A percentile compares a stretch with the other conserved stretches of the same genome.
Evolutionary conservation across 345 rosid species (phyloP).

Genomic region (Eucalyptus cloeziana): DNA sequence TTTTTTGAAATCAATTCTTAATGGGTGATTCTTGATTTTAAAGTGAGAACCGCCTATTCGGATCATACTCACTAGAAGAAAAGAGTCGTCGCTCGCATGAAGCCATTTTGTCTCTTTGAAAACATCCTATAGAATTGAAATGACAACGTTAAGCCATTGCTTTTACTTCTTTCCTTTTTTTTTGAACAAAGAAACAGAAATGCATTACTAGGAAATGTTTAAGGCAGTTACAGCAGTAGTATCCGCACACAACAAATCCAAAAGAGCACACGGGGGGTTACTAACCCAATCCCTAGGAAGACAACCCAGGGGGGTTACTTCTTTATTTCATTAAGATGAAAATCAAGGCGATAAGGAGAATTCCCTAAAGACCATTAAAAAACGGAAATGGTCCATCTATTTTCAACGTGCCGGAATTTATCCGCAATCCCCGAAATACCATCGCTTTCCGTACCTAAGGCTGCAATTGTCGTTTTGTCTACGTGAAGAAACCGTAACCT

Average conservation of each 20-base stretch:
- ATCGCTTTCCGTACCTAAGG: neutral
- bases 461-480: neutral
- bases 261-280: too few relatives aligned
- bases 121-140: neutral
- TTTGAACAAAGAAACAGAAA: too few relatives aligned
- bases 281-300: too few relatives aligned
- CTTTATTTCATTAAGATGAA: neutral
- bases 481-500: neutral
- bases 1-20: too few relatives aligned
- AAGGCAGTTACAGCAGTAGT: too few relatives aligned
- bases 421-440: neutral
- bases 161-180: neutral
- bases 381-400: neutral
- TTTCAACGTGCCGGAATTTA: neutral
- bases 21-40: fast-evolving
- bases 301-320: too few relatives aligned
- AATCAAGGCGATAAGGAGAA: neutral
- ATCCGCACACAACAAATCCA: too few relatives aligned
- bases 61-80: neutral
- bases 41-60: fast-evolving
- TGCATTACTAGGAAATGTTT: too few relatives aligned
- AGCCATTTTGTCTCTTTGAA: neutral
- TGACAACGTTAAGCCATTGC: neutral
- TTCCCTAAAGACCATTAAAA: neutral
- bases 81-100: fast-evolving